Conservation (phyloP, 257 asterid genomes). For the Fraxinus americana region DNA sequence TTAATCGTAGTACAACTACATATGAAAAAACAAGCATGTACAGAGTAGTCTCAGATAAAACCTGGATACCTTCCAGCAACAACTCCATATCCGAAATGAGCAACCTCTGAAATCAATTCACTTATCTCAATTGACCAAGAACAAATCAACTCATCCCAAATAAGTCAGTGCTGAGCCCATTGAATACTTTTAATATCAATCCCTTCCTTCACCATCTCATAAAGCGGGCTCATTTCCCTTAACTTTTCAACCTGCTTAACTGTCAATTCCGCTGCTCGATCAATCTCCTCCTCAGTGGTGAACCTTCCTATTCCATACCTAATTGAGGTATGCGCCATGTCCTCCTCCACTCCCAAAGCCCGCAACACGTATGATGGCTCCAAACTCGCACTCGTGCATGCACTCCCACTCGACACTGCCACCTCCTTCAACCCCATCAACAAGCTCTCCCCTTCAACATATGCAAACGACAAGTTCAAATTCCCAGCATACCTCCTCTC, state of each 20-base stretch:
- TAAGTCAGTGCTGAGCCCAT: slow-evolving; percentile 81
- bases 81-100: slow-evolving; percentile 1
- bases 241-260: slow-evolving; percentile 89
- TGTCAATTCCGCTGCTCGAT: slow-evolving; percentile 81
- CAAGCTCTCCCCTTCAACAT: slow-evolving; percentile 99
- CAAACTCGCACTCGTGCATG: slow-evolving; percentile 96
- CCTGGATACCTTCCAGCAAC: neutral
- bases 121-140: slow-evolving; percentile 7
- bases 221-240: slow-evolving; percentile 96
- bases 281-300: slow-evolving; percentile 87
- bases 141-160: neutral
- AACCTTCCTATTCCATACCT: slow-evolving; percentile 98
- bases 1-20: slow-evolving; percentile 18
- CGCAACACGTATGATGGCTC: slow-evolving; percentile 96
- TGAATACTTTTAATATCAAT: slow-evolving; percentile 86
- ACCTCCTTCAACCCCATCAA: slow-evolving; percentile 98
- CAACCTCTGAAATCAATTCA: slow-evolving; percentile 14
- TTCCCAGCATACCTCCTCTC: slow-evolving; percentile 84
- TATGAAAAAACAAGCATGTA: slow-evolving; percentile 21
- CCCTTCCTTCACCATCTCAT: slow-evolving; percentile 94
- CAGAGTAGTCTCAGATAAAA: neutral
- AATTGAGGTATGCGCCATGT: slow-evolving; percentile 96
- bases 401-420: slow-evolving; percentile 98
- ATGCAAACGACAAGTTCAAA: slow-evolving; percentile 89
- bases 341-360: slow-evolving; percentile 97